Evolutionary conservation across 176 grass and related monocot genomes (phyloP).

Genomic region (Bolboschoenus planiculmis): DNA sequence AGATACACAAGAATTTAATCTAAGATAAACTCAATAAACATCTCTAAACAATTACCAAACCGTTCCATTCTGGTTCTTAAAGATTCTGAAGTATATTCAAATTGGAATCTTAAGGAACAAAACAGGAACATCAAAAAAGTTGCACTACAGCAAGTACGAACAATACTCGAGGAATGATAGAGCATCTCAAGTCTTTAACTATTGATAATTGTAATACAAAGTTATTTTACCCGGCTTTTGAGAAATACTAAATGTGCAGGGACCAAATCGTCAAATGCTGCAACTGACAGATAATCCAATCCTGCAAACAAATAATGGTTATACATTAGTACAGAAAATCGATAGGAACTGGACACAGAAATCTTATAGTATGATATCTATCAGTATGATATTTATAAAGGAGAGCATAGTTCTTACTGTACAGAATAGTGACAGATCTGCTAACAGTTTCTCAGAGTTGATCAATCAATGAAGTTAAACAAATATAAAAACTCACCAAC

Average conservation of each 20-base stretch:
- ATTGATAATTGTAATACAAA: background rate
- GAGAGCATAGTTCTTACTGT: background rate
- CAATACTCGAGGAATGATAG: background rate
- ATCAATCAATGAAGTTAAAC: background rate
- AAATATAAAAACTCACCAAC: conserved; percentile 44
- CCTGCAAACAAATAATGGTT: conserved; percentile 39
- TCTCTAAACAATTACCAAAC: background rate
- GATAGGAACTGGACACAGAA: background rate
- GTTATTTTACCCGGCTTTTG: conserved; percentile 55
- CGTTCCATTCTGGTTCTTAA: background rate
- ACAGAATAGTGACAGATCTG: background rate
- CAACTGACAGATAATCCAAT: conserved; percentile 66
- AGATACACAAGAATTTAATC: conserved; percentile 2
- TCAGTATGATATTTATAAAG: background rate
- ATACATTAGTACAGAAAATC: background rate
- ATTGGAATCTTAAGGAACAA: background rate
- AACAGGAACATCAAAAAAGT: background rate
- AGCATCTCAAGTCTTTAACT: background rate
- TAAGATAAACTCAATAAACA: background rate
- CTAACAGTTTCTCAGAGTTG: background rate
- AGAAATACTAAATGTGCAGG: conserved; percentile 79
- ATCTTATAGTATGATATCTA: background rate
- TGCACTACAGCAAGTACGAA: background rate
- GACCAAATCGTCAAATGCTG: conserved; percentile 59
- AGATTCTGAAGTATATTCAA: background rate